These are phyloP conservation scores for Chloromonas sp. DNA, from an alignment of 163 green algal species.

Conservation along the genomic window DNA sequence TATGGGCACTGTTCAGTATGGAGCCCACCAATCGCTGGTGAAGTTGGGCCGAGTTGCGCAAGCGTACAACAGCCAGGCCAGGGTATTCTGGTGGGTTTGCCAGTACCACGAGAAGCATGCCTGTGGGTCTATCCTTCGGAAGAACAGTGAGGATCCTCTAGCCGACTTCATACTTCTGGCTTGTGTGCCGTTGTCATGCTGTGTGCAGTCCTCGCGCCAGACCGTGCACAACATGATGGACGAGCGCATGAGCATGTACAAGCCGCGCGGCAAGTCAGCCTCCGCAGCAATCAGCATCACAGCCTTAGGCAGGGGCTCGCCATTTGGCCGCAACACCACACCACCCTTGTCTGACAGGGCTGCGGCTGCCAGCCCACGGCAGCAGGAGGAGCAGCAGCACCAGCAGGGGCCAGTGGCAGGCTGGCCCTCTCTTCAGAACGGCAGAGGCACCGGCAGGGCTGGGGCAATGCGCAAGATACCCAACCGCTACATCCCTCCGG, in stretches of 20 bases:
- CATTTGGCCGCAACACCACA: neutral
- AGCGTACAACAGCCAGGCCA: neutral
- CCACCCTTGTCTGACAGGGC: neutral
- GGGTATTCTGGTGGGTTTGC: neutral
- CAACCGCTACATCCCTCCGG: neutral
- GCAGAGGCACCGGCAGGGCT: no score
- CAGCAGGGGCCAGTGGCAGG: neutral
- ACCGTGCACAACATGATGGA: slow-evolving; percentile 7
- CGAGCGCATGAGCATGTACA: slow-evolving; percentile 11
- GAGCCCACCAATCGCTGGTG: neutral
- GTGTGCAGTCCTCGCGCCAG: neutral
- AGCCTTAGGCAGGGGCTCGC: neutral
- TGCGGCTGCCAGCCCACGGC: neutral
- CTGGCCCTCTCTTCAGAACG: neutral
- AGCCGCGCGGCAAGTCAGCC: neutral
- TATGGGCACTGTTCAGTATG: neutral
- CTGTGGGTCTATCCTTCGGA: neutral
- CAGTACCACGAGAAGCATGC: neutral
- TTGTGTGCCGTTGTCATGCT: neutral
- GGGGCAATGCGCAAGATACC: neutral
- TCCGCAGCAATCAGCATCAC: neutral
- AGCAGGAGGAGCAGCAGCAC: neutral
- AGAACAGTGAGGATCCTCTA: neutral
- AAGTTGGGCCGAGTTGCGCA: neutral
- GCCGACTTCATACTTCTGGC: neutral